Conservation (phyloP, 2,329 filamentous ascomycete genomes). For the Fusarium sp. region DNA sequence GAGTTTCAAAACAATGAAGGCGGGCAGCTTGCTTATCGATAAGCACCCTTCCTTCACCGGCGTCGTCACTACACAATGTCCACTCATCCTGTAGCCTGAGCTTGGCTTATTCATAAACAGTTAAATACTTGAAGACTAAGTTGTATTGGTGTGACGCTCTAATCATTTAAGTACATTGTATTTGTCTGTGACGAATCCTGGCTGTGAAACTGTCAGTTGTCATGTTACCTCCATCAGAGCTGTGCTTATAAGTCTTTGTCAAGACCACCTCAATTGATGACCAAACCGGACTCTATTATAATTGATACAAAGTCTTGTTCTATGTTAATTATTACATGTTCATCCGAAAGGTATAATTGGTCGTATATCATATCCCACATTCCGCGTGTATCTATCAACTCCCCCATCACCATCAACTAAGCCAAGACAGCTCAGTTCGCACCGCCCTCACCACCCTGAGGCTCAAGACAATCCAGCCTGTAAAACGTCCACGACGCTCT, state of each 20-base stretch:
- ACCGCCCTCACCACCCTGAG: background rate
- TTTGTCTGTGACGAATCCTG: background rate
- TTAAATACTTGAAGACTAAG: background rate
- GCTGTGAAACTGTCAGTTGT: background rate
- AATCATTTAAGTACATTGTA: background rate
- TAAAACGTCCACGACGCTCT: conserved; percentile 1
- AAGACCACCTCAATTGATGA: background rate
- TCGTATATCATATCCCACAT: background rate
- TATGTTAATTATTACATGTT: background rate
- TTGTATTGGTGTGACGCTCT: background rate
- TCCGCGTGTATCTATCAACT: too few species aligned
- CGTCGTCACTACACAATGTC: background rate
- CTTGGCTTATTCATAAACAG: background rate
- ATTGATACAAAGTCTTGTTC: background rate
- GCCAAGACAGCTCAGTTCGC: background rate
- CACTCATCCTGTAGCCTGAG: conserved; percentile 3
- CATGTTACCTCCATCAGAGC: background rate
- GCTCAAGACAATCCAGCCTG: background rate
- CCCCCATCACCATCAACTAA: too few species aligned
- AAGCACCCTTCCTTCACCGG: conserved; percentile 1
- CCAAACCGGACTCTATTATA: background rate
- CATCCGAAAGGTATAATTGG: background rate
- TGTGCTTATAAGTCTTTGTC: background rate
- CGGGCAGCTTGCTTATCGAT: conserved; percentile 35
- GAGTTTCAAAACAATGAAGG: conserved; percentile 36